A percentile compares a stretch with the other conserved stretches of the same genome.
phyloP scores from a whole-genome alignment of 495 filamentous ascomycete genomes.

The Pyronema domesticum region DNA sequence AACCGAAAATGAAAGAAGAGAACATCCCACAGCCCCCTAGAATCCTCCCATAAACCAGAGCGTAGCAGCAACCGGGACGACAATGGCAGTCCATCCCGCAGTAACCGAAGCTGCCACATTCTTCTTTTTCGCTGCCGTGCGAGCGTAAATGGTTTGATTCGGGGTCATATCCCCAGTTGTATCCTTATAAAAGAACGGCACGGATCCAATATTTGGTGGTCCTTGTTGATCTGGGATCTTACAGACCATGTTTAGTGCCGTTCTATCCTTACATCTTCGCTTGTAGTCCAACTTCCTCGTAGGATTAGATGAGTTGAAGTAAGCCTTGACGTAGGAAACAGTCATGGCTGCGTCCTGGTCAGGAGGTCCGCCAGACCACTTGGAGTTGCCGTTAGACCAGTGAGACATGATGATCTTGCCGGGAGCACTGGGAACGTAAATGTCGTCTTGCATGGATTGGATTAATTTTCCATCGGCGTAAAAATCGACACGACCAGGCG shows the following conservation, averaged over 20 bases:
- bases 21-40: no score
- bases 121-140: no score
- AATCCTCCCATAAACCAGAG: constrained; percentile 1
- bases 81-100: neutral
- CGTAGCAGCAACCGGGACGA: neutral
- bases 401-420: constrained; percentile 54
- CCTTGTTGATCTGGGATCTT: constrained; percentile 37
- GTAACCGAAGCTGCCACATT: neutral
- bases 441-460: constrained; percentile 33
- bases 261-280: constrained; percentile 32
- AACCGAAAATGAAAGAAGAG: no score
- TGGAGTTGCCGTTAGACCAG: constrained; percentile 57
- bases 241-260: constrained; percentile 33
- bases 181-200: constrained; percentile 42
- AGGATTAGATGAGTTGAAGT: constrained; percentile 50
- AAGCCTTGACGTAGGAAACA: constrained; percentile 51
- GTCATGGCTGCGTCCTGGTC: constrained; percentile 38
- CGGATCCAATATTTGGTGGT: constrained; percentile 28
- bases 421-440: constrained; percentile 35
- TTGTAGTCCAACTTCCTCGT: constrained; percentile 30
- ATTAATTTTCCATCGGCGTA: constrained; percentile 44
- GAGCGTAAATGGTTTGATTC: constrained; percentile 37
- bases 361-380: constrained; percentile 55
- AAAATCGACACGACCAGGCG: constrained; percentile 40
- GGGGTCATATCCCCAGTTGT: constrained; percentile 28